Percentiles rank a stretch among this genome's conserved stretches.
These are phyloP conservation scores for Ophiocordyceps sinensis DNA, from an alignment of 2,329 filamentous ascomycete genomes.

Conservation along the genomic window DNA sequence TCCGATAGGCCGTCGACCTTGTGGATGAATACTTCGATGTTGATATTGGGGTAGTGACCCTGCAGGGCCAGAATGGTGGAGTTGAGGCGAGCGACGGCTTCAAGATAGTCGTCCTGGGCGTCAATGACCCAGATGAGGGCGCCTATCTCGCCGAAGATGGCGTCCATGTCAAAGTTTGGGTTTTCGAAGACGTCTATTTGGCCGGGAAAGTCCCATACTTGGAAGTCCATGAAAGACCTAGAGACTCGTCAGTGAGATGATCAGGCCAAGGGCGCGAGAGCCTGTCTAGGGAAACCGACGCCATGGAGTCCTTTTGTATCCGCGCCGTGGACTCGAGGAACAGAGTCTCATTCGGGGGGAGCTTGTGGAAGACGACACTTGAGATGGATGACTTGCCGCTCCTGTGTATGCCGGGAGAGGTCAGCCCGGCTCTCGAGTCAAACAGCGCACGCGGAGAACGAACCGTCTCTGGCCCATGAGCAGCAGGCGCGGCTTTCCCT, in stretches of 20 bases:
- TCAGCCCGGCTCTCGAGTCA: background rate
- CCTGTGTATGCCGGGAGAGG: conserved; percentile 31
- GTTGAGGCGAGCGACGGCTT: conserved; percentile 77
- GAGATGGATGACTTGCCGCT: conserved; percentile 98
- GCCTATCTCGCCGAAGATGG: conserved; percentile 87
- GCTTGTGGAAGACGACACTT: conserved; percentile 97
- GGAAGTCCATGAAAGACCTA: conserved; percentile 98
- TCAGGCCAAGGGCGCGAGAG: background rate
- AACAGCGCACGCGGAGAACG: conserved; percentile 8
- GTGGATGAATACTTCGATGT: conserved; percentile 97
- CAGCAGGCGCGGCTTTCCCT: conserved; percentile 69
- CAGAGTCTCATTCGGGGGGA: conserved; percentile 87
- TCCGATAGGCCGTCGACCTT: conserved; percentile 97
- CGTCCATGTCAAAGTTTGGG: conserved; percentile 76
- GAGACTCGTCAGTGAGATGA: background rate
- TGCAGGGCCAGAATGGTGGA: conserved; percentile 80
- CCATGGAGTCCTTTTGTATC: conserved; percentile 89
- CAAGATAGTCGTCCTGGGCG: conserved; percentile 93
- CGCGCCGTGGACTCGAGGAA: conserved; percentile 91
- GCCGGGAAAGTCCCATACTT: conserved; percentile 94
- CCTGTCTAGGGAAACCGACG: conserved; percentile 43
- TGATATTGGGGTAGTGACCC: conserved; percentile 79
- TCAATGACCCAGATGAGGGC: conserved; percentile 98
- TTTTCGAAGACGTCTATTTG: conserved; percentile 84
- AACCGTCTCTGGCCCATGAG: conserved; percentile 94